Percentiles rank a stretch among this genome's conserved stretches.
Conservation (phyloP, 352 stramenopile species). For the Globisporangium nodosum region DNA sequence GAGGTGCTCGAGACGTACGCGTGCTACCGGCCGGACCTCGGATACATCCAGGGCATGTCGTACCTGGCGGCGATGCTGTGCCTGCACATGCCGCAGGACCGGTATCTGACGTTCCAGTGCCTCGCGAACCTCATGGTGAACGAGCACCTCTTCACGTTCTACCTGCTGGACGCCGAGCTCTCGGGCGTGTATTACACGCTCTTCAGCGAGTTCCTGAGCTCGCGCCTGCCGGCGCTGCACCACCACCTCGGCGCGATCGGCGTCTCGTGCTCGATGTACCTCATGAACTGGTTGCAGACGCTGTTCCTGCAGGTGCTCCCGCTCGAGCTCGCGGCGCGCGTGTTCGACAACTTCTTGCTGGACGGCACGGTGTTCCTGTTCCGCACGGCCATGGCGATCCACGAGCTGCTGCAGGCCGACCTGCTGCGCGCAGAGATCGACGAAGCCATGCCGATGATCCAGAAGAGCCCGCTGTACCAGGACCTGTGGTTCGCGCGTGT, state of each 20-base stretch:
- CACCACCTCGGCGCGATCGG: slow-evolving; percentile 52
- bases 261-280: slow-evolving; percentile 71
- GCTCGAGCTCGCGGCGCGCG: slow-evolving; percentile 60
- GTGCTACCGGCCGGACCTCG: slow-evolving; percentile 81
- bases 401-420: slow-evolving; percentile 52
- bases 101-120: slow-evolving; percentile 80
- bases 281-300: slow-evolving; percentile 89
- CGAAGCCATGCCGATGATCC: slow-evolving; percentile 63
- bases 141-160: slow-evolving; percentile 87
- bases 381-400: slow-evolving; percentile 73
- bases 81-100: slow-evolving; percentile 80
- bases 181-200: slow-evolving; percentile 78
- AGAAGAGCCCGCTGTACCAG: slow-evolving; percentile 62
- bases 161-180: slow-evolving; percentile 74
- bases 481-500: slow-evolving; percentile 49
- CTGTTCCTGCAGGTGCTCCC: slow-evolving; percentile 81
- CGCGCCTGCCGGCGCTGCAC: slow-evolving; percentile 42
- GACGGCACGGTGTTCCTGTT: slow-evolving; percentile 85
- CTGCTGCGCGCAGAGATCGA: slow-evolving; percentile 67
- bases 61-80: slow-evolving; percentile 84
- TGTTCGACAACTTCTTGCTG: slow-evolving; percentile 83
- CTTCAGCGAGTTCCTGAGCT: slow-evolving; percentile 64
- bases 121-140: slow-evolving; percentile 85
- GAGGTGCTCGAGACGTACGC: slow-evolving; percentile 86
- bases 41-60: slow-evolving; percentile 89